Conservation (phyloP, 768 basidiomycete species). For the Lepiota brunneoincarnata region DNA sequence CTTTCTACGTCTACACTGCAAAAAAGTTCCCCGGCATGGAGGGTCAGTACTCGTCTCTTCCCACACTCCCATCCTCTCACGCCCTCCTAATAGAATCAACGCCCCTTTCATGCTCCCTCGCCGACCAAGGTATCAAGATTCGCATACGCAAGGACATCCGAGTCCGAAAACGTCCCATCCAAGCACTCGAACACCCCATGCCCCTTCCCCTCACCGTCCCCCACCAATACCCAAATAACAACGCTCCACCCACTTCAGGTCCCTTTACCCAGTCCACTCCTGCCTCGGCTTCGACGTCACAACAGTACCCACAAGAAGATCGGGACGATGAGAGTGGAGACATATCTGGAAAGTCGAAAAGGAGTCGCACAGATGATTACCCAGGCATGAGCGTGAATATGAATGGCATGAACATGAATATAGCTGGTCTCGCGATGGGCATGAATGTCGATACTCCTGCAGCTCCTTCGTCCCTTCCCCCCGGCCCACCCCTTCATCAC, state of each 20-base stretch:
- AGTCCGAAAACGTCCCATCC: constrained; percentile 67
- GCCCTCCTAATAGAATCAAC: constrained; percentile 70
- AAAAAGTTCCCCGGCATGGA: constrained; percentile 98
- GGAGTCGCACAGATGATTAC: constrained; percentile 33
- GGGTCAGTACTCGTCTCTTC: constrained; percentile 42
- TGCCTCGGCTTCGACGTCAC: neutral
- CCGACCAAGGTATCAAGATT: constrained; percentile 96
- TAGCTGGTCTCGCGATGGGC: constrained; percentile 10
- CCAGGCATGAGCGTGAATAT: constrained; percentile 20
- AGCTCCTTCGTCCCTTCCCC: constrained; percentile 16
- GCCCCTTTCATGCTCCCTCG: constrained; percentile 81
- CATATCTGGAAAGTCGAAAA: constrained; percentile 31
- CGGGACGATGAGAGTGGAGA: constrained; percentile 20
- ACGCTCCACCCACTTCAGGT: constrained; percentile 15
- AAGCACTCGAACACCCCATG: constrained; percentile 33
- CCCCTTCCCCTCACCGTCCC: constrained; percentile 21
- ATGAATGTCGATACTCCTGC: constrained; percentile 18
- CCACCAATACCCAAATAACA: constrained; percentile 21
- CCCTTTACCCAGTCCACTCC: neutral
- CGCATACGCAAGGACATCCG: constrained; percentile 91
- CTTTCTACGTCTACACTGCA: constrained; percentile 93
- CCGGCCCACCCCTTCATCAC: constrained; percentile 23
- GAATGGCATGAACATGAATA: constrained; percentile 13
- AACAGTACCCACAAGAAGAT: constrained; percentile 20
- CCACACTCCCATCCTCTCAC: constrained; percentile 5